Evolutionary conservation across 2,329 filamentous ascomycete genomes (phyloP).

Genomic region (Talaromyces amestolkiae): DNA sequence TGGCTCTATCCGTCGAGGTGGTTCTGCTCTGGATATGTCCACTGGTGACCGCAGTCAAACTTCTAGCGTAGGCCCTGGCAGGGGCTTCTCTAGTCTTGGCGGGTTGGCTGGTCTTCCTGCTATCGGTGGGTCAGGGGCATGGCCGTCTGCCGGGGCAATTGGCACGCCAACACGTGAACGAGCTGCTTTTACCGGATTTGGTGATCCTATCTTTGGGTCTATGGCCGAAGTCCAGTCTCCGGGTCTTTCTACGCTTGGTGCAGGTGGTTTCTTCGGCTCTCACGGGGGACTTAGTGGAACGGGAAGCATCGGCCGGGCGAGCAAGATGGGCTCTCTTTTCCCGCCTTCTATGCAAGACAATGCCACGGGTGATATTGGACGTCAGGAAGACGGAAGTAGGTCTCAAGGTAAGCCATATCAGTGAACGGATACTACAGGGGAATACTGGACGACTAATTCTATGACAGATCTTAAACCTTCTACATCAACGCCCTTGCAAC

Average conservation of each 20-base stretch:
- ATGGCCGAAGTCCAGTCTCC: conserved; percentile 69
- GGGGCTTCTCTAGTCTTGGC: conserved; percentile 65
- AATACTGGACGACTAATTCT: neutral
- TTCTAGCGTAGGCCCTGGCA: conserved; percentile 74
- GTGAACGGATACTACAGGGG: neutral
- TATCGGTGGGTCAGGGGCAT: conserved; percentile 50
- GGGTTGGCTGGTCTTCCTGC: conserved; percentile 53
- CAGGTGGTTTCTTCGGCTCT: conserved; percentile 63
- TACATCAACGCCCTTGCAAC: conserved; percentile 33
- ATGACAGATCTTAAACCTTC: conserved; percentile 27
- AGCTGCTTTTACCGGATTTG: conserved; percentile 52
- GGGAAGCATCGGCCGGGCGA: conserved; percentile 69
- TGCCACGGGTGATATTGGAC: conserved; percentile 63
- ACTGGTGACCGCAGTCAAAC: conserved; percentile 89
- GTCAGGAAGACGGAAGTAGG: conserved; percentile 61
- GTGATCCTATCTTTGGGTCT: conserved; percentile 67
- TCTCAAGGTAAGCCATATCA: conserved; percentile 52
- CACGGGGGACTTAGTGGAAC: conserved; percentile 52
- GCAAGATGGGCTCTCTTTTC: conserved; percentile 84
- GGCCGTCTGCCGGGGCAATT: conserved; percentile 63
- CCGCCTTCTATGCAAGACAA: conserved; percentile 86
- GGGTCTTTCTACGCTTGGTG: conserved; percentile 39
- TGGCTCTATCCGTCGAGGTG: conserved; percentile 55
- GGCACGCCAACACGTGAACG: conserved; percentile 67
- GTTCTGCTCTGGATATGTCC: conserved; percentile 52